Percentiles rank a stretch among this genome's conserved stretches.
phyloP scores from a whole-genome alignment of 2,329 filamentous ascomycete species.

The Furcasterigmium sp. region DNA sequence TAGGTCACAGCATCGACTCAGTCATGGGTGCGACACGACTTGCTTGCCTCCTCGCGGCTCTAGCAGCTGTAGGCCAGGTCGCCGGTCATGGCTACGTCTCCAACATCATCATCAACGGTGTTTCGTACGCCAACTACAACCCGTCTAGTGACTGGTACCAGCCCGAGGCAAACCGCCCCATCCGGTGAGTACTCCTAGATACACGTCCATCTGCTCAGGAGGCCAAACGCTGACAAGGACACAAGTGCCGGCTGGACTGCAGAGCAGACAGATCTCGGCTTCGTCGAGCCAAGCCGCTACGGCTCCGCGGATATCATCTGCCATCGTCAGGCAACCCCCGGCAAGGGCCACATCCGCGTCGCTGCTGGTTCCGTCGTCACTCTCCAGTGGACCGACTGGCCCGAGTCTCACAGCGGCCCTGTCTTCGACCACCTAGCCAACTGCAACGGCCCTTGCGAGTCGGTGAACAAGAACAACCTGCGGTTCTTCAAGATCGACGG shows the following conservation, averaged over 20 bases:
- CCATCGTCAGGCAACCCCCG: conserved; percentile 35
- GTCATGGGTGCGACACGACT: conserved; percentile 17
- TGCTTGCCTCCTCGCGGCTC: conserved; percentile 13
- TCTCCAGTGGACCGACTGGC: conserved; percentile 45
- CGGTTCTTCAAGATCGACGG: conserved; percentile 43
- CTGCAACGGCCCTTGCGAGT: conserved; percentile 34
- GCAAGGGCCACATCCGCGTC: conserved; percentile 31
- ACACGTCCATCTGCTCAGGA: neutral
- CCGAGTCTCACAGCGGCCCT: conserved; percentile 41
- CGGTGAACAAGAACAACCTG: conserved; percentile 32
- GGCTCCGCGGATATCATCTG: conserved; percentile 40
- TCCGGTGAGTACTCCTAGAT: neutral
- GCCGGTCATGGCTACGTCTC: conserved; percentile 35
- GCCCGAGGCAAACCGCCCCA: conserved; percentile 6
- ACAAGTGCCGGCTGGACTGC: conserved; percentile 31
- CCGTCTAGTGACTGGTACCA: conserved; percentile 13
- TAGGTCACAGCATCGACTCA: neutral
- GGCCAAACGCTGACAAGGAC: conserved; percentile 5
- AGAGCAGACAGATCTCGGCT: conserved; percentile 36
- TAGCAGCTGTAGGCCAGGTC: conserved; percentile 18
- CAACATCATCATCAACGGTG: conserved; percentile 36
- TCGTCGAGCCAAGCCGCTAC: conserved; percentile 41
- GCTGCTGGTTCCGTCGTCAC: conserved; percentile 38
- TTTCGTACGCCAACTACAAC: conserved; percentile 35
- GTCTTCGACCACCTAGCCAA: conserved; percentile 41